Conservation (phyloP, 2,329 filamentous ascomycete species). For the Ophiocordyceps polyrhachis-furcata region DNA sequence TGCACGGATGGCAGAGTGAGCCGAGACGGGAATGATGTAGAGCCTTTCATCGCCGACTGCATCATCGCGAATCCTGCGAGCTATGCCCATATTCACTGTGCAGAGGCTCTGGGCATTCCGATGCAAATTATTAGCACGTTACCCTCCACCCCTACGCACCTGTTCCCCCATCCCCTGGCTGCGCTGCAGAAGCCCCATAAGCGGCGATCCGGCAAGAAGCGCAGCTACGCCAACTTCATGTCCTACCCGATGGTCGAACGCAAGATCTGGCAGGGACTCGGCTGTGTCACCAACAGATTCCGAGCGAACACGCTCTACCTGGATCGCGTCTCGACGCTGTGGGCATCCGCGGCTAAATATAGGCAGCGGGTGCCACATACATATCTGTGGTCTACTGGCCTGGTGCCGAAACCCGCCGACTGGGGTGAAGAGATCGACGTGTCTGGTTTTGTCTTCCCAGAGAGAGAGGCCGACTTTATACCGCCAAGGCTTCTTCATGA, state of each 20-base stretch:
- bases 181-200: conserved; percentile 27
- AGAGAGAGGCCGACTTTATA: conserved; percentile 40
- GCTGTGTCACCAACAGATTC: conserved; percentile 61
- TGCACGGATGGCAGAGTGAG: conserved; percentile 51
- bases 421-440: conserved; percentile 56
- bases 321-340: conserved; percentile 57
- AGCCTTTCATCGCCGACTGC: conserved; percentile 51
- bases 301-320: conserved; percentile 48
- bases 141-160: conserved; percentile 56
- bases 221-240: conserved; percentile 61
- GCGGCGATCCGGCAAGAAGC: conserved; percentile 51
- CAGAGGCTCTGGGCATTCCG: conserved; percentile 59
- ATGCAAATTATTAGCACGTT: conserved; percentile 82
- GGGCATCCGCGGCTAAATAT: conserved; percentile 57
- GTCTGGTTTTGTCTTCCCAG: conserved; percentile 62
- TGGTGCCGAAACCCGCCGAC: conserved; percentile 48
- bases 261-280: conserved; percentile 82
- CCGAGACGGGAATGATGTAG: conserved; percentile 43
- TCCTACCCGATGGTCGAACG: conserved; percentile 65
- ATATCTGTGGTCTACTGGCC: conserved; percentile 50
- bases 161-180: conserved; percentile 61
- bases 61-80: conserved; percentile 73
- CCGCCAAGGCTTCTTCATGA: conserved; percentile 34
- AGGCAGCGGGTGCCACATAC: conserved; percentile 58
- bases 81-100: conserved; percentile 64